phyloP scores from a whole-genome alignment of 352 stramenopile species.

The Phytophthora cactorum region DNA sequence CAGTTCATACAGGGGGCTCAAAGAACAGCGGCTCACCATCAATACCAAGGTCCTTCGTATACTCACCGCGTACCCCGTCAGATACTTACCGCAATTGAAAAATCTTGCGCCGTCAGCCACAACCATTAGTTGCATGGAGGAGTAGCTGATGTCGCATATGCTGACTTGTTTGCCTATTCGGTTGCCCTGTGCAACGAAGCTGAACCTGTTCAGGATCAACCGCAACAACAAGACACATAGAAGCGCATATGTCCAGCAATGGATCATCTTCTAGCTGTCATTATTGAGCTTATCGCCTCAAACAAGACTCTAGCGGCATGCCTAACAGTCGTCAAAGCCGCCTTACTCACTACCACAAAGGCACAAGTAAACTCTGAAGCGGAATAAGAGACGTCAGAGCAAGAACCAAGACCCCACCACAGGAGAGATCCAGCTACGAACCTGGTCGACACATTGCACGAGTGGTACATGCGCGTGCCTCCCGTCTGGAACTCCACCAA shows the following conservation, averaged over 20 bases:
- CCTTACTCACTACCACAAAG: not conserved
- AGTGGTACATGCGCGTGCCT: too few species aligned
- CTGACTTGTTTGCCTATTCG: not conserved
- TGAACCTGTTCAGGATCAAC: not conserved
- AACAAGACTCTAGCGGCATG: not conserved
- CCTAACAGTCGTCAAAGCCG: conserved; percentile 8
- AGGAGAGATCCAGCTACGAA: conserved; percentile 5
- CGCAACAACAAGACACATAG: not conserved
- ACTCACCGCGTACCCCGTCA: conserved; percentile 10
- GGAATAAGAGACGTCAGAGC: not conserved
- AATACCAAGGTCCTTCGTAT: conserved; percentile 1
- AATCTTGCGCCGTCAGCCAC: not conserved
- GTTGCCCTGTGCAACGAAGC: not conserved
- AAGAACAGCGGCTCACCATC: not conserved
- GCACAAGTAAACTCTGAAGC: not conserved
- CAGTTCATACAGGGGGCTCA: conserved; percentile 5
- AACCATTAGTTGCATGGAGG: conserved; percentile 6
- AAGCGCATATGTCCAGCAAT: not conserved
- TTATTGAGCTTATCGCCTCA: conserved; percentile 12
- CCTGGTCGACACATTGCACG: not conserved
- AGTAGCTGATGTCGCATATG: not conserved
- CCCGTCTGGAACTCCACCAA: too few species aligned
- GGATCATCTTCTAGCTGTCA: conserved; percentile 5
- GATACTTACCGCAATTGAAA: conserved; percentile 13
- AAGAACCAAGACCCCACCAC: conserved; percentile 7